Evolutionary conservation across 2,329 filamentous ascomycete genomes (phyloP).

Genomic region (Cordyceps farinosa): DNA sequence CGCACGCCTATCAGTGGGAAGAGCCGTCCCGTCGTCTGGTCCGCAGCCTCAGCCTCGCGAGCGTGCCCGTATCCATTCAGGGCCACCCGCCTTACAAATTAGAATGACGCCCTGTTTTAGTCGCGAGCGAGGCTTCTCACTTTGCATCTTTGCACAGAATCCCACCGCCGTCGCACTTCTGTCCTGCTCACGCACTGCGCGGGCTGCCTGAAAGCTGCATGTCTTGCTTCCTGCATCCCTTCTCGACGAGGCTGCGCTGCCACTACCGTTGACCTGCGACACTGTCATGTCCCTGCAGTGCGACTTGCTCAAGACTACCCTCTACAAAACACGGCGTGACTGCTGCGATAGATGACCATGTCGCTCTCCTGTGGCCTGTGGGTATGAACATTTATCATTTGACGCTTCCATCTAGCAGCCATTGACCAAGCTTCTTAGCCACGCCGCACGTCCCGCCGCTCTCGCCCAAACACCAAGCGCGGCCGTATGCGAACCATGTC

Average conservation of each 20-base stretch:
- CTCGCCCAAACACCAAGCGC: slow-evolving; percentile 20
- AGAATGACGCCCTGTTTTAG: background rate
- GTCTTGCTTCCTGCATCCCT: background rate
- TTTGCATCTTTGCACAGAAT: background rate
- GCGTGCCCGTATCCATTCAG: background rate
- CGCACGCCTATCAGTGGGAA: slow-evolving; percentile 8
- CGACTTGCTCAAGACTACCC: no score
- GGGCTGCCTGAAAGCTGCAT: background rate
- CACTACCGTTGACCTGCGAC: background rate
- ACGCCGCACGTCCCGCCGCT: background rate
- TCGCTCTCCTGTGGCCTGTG: slow-evolving; percentile 14
- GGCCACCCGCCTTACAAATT: slow-evolving; percentile 1
- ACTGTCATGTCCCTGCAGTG: background rate
- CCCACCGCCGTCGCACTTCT: background rate
- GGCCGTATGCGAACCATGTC: slow-evolving; percentile 37
- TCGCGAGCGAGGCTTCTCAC: background rate
- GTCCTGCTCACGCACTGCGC: background rate
- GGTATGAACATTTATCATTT: background rate
- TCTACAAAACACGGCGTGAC: background rate
- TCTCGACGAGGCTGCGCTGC: slow-evolving; percentile 1
- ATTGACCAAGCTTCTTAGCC: slow-evolving; percentile 2
- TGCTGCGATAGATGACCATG: slow-evolving; percentile 1
- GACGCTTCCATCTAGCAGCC: background rate
- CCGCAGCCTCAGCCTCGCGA: slow-evolving; percentile 17
- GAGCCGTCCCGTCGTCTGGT: slow-evolving; percentile 13